Percentiles rank a stretch among this genome's conserved stretches.
Conservation (phyloP, 352 stramenopile species). For the Globisporangium middletonii region DNA sequence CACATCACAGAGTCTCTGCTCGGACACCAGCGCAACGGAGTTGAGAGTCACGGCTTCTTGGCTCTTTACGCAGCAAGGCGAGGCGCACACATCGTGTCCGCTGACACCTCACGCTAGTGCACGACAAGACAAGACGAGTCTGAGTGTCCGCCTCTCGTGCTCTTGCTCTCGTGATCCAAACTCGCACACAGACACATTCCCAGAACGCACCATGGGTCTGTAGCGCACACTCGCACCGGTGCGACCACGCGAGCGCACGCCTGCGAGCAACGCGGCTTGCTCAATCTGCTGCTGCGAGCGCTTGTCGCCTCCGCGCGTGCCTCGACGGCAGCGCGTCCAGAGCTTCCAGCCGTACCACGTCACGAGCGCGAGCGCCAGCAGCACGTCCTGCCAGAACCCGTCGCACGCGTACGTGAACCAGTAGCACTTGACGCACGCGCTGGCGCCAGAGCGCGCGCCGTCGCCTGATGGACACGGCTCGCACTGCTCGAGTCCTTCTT, state of each 20-base stretch:
- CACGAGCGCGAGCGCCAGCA: slow-evolving; percentile 20
- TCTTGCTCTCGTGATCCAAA: not conserved
- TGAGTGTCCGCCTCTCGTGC: too few species aligned
- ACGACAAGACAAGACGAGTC: not conserved
- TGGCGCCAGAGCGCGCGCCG: slow-evolving; percentile 27
- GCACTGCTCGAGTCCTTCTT: slow-evolving; percentile 34
- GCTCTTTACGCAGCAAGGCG: too few species aligned
- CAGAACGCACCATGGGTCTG: slow-evolving; percentile 34
- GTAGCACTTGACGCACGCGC: slow-evolving; percentile 32
- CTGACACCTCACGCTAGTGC: slow-evolving; percentile 24
- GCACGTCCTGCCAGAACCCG: slow-evolving; percentile 52
- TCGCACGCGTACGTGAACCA: slow-evolving; percentile 48
- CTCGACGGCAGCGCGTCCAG: slow-evolving; percentile 23
- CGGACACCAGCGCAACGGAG: too few species aligned
- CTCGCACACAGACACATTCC: not conserved
- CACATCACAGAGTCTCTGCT: too few species aligned
- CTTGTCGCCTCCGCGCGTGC: slow-evolving; percentile 22
- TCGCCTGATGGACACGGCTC: slow-evolving; percentile 26
- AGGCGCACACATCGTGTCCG: slow-evolving; percentile 9
- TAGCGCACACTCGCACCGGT: slow-evolving; percentile 25
- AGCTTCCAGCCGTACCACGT: slow-evolving; percentile 14
- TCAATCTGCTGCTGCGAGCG: slow-evolving; percentile 31
- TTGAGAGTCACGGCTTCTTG: too few species aligned
- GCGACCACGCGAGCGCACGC: slow-evolving; percentile 44
- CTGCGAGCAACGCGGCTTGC: slow-evolving; percentile 34